Base-by-base conservation (phyloP, 371 early-diverging fungal species). In the Syncephalis plumigaleata region DNA sequence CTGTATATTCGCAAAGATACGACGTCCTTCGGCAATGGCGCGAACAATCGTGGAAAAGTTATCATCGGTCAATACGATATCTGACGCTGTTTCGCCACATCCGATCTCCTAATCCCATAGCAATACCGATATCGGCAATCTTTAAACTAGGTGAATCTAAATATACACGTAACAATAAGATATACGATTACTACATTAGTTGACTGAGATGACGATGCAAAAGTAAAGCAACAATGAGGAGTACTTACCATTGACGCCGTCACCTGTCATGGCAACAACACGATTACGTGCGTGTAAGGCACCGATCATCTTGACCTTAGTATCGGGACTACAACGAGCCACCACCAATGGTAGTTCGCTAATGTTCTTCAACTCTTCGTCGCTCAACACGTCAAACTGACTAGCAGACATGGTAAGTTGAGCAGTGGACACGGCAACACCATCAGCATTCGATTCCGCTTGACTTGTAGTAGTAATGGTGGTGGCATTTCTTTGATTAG, bases 231-330 rank as follows among this genome's bases (percentile, higher is more conserved):
- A n/a, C n/a, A n/a, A n/a, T n/a, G n/a, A n/a, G n/a, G n/a, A n/a
- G n/a, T n/a, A 43, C 43, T 43, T 22, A 43, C 43, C 43, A 53
- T 86, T 91, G 39, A 91, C 80, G 64, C 95, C 84, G 63, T 94
- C 84, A 45, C 95, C 95, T 2, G 88, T 87, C 85, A 81, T 79
- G 47, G 71, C 79, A 48, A 71, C 74, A 40, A 72, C 70, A 37
- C 68, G 67, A 20, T 72, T 70, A 21, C 80, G 75, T 15, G 76
- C 69, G 63, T 98, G 90, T 50, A 98, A 63, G 0, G 94, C 88
- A 60, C 81, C 73, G 31, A 98, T 90, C 68, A 98, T 85, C 67
- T 88, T 91, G 46, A 93, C 78, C 61, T 98, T 98, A 58, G 91
- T 92, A 56, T 96, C 93, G 3, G 99, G 97, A 45, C 55, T 58